Evolutionary conservation across 176 grass and related monocot genomes (phyloP), one percentile per base, ranked within the genome.

Genomic region (Zoysia pacifica): DNA sequence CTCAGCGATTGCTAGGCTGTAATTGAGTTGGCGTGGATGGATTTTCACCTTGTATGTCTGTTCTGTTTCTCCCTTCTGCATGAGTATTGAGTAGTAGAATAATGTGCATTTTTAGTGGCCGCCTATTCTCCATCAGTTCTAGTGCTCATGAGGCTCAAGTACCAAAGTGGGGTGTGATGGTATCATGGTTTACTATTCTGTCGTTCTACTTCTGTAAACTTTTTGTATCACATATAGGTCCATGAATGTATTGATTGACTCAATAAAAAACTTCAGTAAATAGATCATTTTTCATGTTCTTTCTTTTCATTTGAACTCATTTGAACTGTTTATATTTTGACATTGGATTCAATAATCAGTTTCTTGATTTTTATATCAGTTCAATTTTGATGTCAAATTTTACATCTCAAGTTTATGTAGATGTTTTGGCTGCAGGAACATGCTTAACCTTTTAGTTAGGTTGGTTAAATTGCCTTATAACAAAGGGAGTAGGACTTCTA

Each of bases 1-100:
- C 88, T 99, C 48, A 82, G 78, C 9, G 92, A 99, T 86, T 87
- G 82, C 79, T 72, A 65, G 73, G 38, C 2, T 72, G 49, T 50
- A 85, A 80, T 56, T 58, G 60, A 69, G 54, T 39, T 55, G 61
- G 45, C 11, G 40, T 58, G 54, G 50, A 11, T 67, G 75, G n/a
- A 58, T 40, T 62, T 62, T 58, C 19, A 47, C 63, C 3, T 35
- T 74, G 75, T 52, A 41, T 56, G 47, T 18, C 46, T 62, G 20
- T 47, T 75, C 38, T 41, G n/a, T 69, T 54, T 78, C 35, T 63
- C 5, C 74, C 14, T 62, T 3, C 79, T 61, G n/a, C 20, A 36
- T 62, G 61, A 56, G 63, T 54, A 19, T 64, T 86, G 18, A 52
- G 59, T 69, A 76, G 50, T 62, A 62, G 59, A 62, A 62, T 62